Percentiles rank a stretch among this genome's conserved stretches.
Evolutionary conservation across 2,329 filamentous ascomycete species (phyloP).

Genomic region (Aspergillus persii): DNA sequence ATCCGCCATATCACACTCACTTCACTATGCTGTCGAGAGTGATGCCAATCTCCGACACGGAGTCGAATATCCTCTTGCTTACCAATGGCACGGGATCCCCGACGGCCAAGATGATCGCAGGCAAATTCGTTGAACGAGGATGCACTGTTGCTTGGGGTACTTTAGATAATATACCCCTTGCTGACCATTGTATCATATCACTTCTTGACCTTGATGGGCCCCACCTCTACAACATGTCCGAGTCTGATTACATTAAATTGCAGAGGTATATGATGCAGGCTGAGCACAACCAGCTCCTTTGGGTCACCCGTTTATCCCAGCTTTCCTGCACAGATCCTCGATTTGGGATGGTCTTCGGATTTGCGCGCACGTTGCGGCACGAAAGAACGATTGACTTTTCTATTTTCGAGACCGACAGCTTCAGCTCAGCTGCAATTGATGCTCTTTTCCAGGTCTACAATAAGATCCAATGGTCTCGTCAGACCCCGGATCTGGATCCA

Average conservation of each 20-base stretch:
- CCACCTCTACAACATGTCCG: conserved; percentile 2
- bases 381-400: no score
- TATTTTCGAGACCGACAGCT: no score
- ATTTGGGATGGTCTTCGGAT: no score
- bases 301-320: no score
- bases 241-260: neutral
- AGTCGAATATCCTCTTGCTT: neutral
- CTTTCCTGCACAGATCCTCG: no score
- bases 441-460: no score
- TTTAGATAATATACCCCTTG: neutral
- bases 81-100: neutral
- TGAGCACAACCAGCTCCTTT: no score
- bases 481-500: conserved; percentile 1
- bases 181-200: conserved; percentile 1
- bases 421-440: no score
- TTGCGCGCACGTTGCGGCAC: no score
- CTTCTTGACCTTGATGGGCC: conserved; percentile 9
- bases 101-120: neutral
- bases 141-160: neutral
- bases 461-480: neutral
- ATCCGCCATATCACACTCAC: neutral
- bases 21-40: conserved; percentile 3
- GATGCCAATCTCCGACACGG: neutral
- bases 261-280: no score
- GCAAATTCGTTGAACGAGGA: neutral